phyloP scores from a whole-genome alignment of 2,329 filamentous ascomycete genomes.

The Aureobasidium subglaciale region DNA sequence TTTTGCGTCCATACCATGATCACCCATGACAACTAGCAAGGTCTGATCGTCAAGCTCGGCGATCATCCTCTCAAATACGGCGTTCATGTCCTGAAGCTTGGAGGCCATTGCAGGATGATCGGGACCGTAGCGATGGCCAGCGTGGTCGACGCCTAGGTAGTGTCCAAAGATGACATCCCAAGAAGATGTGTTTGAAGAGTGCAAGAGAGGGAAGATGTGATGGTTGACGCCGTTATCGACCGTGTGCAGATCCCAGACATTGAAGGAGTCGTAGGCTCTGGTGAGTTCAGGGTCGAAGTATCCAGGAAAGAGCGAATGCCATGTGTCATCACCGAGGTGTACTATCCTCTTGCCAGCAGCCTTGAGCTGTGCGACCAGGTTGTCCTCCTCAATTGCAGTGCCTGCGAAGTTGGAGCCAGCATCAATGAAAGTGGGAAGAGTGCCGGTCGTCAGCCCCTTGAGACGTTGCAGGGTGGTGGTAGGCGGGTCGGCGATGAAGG shows the following conservation, averaged over 20 bases:
- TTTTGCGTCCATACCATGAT: slow-evolving; percentile 96
- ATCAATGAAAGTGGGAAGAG: slow-evolving; percentile 89
- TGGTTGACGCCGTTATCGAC: slow-evolving; percentile 92
- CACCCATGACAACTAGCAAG: slow-evolving; percentile 91
- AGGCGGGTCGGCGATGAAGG: slow-evolving; percentile 95
- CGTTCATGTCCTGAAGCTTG: slow-evolving; percentile 88
- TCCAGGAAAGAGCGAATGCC: slow-evolving; percentile 87
- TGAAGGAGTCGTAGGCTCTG: slow-evolving; percentile 89
- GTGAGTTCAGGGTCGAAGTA: slow-evolving; percentile 86
- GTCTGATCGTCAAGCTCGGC: slow-evolving; percentile 73
- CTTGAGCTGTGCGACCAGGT: slow-evolving; percentile 58
- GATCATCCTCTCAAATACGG: slow-evolving; percentile 65
- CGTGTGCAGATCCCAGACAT: slow-evolving; percentile 95
- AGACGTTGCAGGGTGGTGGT: slow-evolving; percentile 87
- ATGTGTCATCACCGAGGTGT: slow-evolving; percentile 96
- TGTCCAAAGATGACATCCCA: slow-evolving; percentile 98
- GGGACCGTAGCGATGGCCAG: slow-evolving; percentile 90
- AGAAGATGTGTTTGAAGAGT: slow-evolving; percentile 54
- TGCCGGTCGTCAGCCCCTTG: slow-evolving; percentile 92
- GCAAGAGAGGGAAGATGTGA: slow-evolving; percentile 78
- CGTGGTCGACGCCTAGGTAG: slow-evolving; percentile 91
- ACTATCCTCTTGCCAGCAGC: slow-evolving; percentile 69
- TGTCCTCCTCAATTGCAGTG: slow-evolving; percentile 91
- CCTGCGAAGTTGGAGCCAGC: slow-evolving; percentile 92
- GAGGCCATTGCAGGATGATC: slow-evolving; percentile 85